Evolutionary conservation across 2,329 filamentous ascomycete species (phyloP), one percentile per base, ranked within the genome.

Genomic region (Pezicula radicicola): DNA sequence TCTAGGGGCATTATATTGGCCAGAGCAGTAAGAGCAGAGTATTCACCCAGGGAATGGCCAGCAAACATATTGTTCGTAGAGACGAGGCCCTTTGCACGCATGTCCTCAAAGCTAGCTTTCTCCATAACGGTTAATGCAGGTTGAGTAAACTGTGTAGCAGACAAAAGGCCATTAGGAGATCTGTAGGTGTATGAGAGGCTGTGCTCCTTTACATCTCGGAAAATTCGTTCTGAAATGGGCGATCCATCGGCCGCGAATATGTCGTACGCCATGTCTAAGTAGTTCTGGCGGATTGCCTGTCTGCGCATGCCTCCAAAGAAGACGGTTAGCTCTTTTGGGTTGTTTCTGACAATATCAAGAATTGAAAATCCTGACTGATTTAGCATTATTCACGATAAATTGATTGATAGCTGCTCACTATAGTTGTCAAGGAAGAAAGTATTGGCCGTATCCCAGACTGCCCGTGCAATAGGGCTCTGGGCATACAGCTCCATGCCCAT

Each of bases 201-300:
- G 68, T 80, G 87, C 74, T 97, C 93, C 64, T 88, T 83, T 64
- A 99, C 92, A 66, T 96, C 92, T 78, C 99, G 97, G 83, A 99
- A 99, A 68, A 99, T 99, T 75, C 93, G 95, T 79, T 99, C 94
- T 0, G 94, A 97, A 74, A 97, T 97, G 76, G 96, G 91, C 35
- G 84, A 84, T 25, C 94, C 94, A 70, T 99, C 94, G 2, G 89
- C 77, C 53, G 88, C 88, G 49, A 99, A 91, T 16, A 93, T 94
- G 77, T 99, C 94, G 72, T 97, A 99, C 44, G 93, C 97, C 95
- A 99, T 99, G 54, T 93, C 87, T 88, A 97, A 97, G 79, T 99
- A 99, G 75, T 99, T 99, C 68, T 96, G 88, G 57, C 94, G 91
- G 63, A 99, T 99, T 47, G 91, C 91, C 76, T 97, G 99, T 67